Evolutionary conservation across 2,329 filamentous ascomycete genomes (phyloP).

Genomic region (Pyrenochaeta sp.): DNA sequence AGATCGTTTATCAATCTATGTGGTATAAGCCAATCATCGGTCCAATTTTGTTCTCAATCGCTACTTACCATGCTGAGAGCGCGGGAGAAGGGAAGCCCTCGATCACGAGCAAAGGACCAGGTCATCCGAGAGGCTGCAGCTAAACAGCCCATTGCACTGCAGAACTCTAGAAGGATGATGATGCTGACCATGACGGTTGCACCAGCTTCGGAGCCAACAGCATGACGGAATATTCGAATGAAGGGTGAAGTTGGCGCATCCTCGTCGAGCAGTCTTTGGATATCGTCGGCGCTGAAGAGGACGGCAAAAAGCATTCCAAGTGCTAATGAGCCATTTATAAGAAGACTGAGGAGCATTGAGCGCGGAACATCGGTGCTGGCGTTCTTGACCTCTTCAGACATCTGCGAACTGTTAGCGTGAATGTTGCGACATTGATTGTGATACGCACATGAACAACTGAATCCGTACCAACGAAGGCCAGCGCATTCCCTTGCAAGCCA

Average conservation of each 20-base stretch:
- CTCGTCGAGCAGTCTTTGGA: slow-evolving; percentile 27
- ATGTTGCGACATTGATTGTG: too few species aligned
- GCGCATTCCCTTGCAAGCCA: slow-evolving; percentile 51
- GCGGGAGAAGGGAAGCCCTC: slow-evolving; percentile 51
- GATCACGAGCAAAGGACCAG: slow-evolving; percentile 56
- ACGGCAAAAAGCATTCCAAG: slow-evolving; percentile 54
- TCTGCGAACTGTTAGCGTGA: slow-evolving; percentile 29
- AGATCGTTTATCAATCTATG: slow-evolving; percentile 44
- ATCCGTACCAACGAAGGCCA: slow-evolving; percentile 50
- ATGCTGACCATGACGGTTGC: slow-evolving; percentile 60
- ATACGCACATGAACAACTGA: slow-evolving; percentile 49
- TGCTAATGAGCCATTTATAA: slow-evolving; percentile 53
- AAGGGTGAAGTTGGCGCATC: slow-evolving; percentile 51
- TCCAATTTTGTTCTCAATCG: not conserved
- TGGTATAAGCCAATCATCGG: slow-evolving; percentile 12
- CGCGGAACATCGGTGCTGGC: slow-evolving; percentile 49
- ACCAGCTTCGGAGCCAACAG: slow-evolving; percentile 46
- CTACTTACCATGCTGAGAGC: slow-evolving; percentile 40
- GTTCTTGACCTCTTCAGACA: slow-evolving; percentile 51
- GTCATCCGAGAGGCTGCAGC: slow-evolving; percentile 55
- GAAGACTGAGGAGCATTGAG: slow-evolving; percentile 54
- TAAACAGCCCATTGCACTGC: slow-evolving; percentile 52
- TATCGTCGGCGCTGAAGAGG: slow-evolving; percentile 50
- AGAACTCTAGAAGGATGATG: slow-evolving; percentile 52
- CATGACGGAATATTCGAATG: slow-evolving; percentile 59